phyloP scores from a whole-genome alignment of 2,329 filamentous ascomycete genomes.

The Paracamarosporium sp. region DNA sequence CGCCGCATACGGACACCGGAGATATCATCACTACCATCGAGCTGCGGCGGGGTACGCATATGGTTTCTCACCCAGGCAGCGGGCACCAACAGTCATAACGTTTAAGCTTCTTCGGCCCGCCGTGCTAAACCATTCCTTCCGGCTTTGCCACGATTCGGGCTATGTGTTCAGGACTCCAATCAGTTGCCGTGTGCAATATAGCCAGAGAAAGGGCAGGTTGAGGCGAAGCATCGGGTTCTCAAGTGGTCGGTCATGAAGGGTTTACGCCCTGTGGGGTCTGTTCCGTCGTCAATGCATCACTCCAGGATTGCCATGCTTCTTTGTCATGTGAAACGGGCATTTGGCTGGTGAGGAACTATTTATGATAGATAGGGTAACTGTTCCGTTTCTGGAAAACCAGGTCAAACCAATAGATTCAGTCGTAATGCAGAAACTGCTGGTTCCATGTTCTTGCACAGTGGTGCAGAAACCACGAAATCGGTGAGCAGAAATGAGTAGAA shows the following conservation, averaged over 20 bases:
- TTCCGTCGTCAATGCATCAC: neutral
- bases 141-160: slow-evolving; percentile 5
- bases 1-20: neutral
- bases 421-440: neutral
- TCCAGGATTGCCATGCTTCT: neutral
- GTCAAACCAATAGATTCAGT: neutral
- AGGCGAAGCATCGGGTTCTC: neutral
- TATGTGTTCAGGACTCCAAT: neutral
- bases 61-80: neutral
- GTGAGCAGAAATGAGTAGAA: neutral
- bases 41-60: neutral
- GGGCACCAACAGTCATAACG: neutral
- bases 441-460: too few relatives aligned
- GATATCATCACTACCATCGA: neutral
- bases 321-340: neutral
- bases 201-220: slow-evolving; percentile 7
- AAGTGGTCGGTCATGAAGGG: neutral
- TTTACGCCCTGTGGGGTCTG: neutral
- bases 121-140: neutral
- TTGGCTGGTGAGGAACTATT: neutral
- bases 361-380: neutral
- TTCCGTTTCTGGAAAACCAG: neutral
- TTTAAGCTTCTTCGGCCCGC: neutral
- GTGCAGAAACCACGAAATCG: neutral
- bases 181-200: neutral